phyloP scores from a whole-genome alignment of 306 rosid species.

The Albizia julibrissin region DNA sequence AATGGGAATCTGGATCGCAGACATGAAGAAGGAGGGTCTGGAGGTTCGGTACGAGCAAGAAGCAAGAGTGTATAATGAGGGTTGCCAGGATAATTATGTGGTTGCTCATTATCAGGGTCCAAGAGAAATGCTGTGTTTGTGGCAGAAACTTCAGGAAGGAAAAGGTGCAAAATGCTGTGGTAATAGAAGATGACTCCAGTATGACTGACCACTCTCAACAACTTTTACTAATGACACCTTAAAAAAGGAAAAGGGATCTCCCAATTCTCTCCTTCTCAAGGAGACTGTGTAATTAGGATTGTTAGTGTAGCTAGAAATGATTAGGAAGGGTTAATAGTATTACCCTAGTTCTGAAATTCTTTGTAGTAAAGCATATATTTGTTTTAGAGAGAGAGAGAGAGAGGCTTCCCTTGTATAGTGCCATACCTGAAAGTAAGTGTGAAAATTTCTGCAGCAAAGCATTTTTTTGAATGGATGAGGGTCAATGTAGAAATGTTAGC shows the following conservation, averaged over 20 bases:
- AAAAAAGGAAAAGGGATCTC: neutral
- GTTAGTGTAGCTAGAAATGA: slow-evolving; percentile 29
- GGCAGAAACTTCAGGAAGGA: slow-evolving; percentile 85
- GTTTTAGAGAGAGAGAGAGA: slow-evolving; percentile 25
- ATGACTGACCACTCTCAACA: slow-evolving; percentile 6
- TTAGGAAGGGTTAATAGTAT: slow-evolving; percentile 35
- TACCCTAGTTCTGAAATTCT: slow-evolving; percentile 25
- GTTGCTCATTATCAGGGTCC: slow-evolving; percentile 99
- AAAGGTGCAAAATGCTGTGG: slow-evolving; percentile 78
- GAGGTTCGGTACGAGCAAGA: slow-evolving; percentile 72
- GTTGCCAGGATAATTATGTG: slow-evolving; percentile 83
- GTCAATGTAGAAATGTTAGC: too few species aligned
- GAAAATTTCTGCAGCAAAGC: slow-evolving; percentile 21
- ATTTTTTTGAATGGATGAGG: slow-evolving; percentile 15
- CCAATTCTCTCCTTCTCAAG: slow-evolving; percentile 20
- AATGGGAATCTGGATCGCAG: slow-evolving; percentile 96
- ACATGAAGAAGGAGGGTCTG: slow-evolving; percentile 71
- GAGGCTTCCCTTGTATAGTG: slow-evolving; percentile 42
- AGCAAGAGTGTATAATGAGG: slow-evolving; percentile 60
- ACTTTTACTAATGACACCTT: slow-evolving; percentile 10
- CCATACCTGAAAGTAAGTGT: slow-evolving; percentile 30
- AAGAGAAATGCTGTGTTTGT: slow-evolving; percentile 89
- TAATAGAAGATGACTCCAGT: slow-evolving; percentile 28
- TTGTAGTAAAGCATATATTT: slow-evolving; percentile 30
- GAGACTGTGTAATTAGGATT: slow-evolving; percentile 43